Evolutionary conservation across 257 asterid genomes (phyloP).

Genomic region (Hygrophila difformis): DNA sequence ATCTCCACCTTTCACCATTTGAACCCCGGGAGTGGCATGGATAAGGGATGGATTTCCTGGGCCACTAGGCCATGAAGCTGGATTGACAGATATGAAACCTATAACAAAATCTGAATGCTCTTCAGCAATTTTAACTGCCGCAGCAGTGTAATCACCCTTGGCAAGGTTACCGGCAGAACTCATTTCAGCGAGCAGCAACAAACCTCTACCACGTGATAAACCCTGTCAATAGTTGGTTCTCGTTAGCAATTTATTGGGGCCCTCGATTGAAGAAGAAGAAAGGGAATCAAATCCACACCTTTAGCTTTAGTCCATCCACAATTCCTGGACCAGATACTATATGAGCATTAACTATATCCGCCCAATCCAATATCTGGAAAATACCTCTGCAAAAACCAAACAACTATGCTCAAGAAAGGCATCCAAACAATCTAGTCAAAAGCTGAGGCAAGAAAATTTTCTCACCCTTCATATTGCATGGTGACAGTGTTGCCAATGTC

Average conservation of each 20-base stretch:
- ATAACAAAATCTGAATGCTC: conserved; percentile 90
- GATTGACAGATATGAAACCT: conserved; percentile 94
- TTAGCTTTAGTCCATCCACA: conserved; percentile 85
- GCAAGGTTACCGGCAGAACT: conserved; percentile 96
- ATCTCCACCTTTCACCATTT: conserved; percentile 92
- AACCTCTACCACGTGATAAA: conserved; percentile 75
- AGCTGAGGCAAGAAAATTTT: conserved; percentile 7
- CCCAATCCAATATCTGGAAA: conserved; percentile 86
- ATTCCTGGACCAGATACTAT: conserved; percentile 96
- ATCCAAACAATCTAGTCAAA: not conserved
- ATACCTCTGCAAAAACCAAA: conserved; percentile 54
- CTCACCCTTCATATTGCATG: conserved; percentile 96
- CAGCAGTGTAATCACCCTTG: conserved; percentile 85
- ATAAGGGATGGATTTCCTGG: conserved; percentile 75
- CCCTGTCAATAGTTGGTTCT: conserved; percentile 36
- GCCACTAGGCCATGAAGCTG: conserved; percentile 86
- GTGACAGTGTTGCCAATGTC: conserved; percentile 98
- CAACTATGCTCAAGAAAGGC: not conserved
- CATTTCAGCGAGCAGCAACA: conserved; percentile 94
- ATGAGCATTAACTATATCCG: conserved; percentile 92
- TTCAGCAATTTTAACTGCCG: conserved; percentile 88
- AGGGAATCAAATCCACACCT: conserved; percentile 30
- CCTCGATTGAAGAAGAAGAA: not conserved
- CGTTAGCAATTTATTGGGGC: not conserved
- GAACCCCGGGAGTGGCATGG: conserved; percentile 98